Base-by-base conservation (phyloP, 352 stramenopile species). In the Globisporangium apiculatum region DNA sequence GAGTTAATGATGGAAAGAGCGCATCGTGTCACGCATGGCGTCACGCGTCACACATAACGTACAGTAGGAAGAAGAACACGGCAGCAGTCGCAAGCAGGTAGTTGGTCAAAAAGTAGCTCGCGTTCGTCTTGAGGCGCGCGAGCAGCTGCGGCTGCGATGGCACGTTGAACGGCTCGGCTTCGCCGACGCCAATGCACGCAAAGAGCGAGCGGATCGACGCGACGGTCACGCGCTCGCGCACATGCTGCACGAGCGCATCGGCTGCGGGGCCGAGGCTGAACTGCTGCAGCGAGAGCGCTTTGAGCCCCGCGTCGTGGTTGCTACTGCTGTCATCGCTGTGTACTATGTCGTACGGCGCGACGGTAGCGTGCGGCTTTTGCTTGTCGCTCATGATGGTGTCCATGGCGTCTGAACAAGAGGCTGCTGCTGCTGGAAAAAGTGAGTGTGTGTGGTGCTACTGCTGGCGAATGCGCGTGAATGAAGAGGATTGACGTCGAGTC, bases 81-180 rank as follows among this genome's bases (percentile, higher is more conserved):
- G 51, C 51, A n/a, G 51, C 51, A 14, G 51, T 56, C 40, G 51
- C 38, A 37, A 89, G 65, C 55, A 91, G 18, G 53, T 91, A 91
- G 63, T 91, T 91, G 65, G 75, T 81, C 57, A 89, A 57, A 53
- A 88, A 91, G 62, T 76, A 91, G 62, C 73, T 73, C 56, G 66
- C 67, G 72, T 91, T 91, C 36, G 68, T 78, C 60, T 76, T 78
- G 60, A 91, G 70, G n/a, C 79, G 79, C 62, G 57, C 38, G 45
- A 79, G 31, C 54, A 77, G 72, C 51, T 80, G 70, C 15, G 70
- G 62, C 57, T 79, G 69, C 24, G 69, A 64, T 10, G 79, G 79
- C 54, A 87, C 10, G 11, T 68, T 83, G 66, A 89, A 88, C 38
- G 81, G 79, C 55, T 71, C 55, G 41, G 65, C 68, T 53, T 91